These are phyloP conservation scores for Exophiala sideris DNA, from an alignment of 2,329 filamentous ascomycete genomes.

Conservation along the genomic window DNA sequence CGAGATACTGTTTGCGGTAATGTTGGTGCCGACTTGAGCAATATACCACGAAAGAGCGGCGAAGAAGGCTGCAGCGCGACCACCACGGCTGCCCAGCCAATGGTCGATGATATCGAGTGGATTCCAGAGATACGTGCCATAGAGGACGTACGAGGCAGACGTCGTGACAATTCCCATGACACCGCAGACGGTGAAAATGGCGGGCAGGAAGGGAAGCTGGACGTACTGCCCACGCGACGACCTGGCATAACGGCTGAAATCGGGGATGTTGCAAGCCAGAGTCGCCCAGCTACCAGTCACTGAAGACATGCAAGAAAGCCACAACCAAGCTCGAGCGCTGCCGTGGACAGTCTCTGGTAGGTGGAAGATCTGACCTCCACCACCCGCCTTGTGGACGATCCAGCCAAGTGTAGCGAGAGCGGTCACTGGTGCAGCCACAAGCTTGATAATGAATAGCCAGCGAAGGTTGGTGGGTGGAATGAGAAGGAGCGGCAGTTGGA, in stretches of 20 bases:
- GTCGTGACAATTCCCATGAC: conserved; percentile 58
- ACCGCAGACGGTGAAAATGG: conserved; percentile 49
- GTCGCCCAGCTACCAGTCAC: conserved; percentile 35
- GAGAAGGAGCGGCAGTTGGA: conserved; percentile 54
- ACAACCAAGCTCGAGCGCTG: conserved; percentile 49
- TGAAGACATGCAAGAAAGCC: conserved; percentile 25
- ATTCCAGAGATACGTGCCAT: conserved; percentile 41
- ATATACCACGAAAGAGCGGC: conserved; percentile 53
- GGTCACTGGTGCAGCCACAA: conserved; percentile 36
- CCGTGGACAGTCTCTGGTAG: conserved; percentile 48
- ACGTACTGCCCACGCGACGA: conserved; percentile 38
- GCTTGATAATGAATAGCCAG: conserved; percentile 53
- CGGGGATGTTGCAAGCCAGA: conserved; percentile 50
- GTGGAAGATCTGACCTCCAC: conserved; percentile 48
- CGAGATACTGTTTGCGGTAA: conserved; percentile 52
- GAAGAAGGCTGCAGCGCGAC: conserved; percentile 46
- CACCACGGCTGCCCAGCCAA: conserved; percentile 32
- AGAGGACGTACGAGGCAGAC: conserved; percentile 41
- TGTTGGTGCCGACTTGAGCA: conserved; percentile 54
- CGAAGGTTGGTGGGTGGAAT: conserved; percentile 55
- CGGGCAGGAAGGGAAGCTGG: conserved; percentile 46
- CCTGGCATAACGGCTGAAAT: conserved; percentile 47
- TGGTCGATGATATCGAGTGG: conserved; percentile 40
- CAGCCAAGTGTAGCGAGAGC: conserved; percentile 33
- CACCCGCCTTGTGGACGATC: conserved; percentile 44